These are phyloP conservation scores for Bremia lactucae DNA, from an alignment of 352 stramenopile species.

Conservation along the genomic window DNA sequence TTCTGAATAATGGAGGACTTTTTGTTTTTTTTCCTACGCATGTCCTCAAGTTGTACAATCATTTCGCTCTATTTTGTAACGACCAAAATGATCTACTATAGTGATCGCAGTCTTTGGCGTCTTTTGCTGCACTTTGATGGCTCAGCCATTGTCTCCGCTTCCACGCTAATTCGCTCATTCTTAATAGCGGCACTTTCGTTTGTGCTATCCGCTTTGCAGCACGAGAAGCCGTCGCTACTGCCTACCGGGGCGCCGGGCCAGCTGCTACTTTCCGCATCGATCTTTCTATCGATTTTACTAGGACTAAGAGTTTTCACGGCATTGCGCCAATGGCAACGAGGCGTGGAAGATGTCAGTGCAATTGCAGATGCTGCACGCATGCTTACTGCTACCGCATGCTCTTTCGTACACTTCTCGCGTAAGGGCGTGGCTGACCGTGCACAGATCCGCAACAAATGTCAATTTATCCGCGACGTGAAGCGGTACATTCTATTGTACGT, in stretches of 20 bases:
- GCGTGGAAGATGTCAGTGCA: conserved; percentile 27
- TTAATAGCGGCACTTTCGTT: conserved; percentile 15
- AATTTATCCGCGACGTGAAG: conserved; percentile 48
- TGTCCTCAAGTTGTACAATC: conserved; percentile 4
- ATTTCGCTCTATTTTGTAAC: conserved; percentile 6
- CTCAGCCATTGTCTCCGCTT: conserved; percentile 19
- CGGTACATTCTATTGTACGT: conserved; percentile 47
- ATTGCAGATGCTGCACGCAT: conserved; percentile 31
- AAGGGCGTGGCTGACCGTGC: conserved; percentile 20
- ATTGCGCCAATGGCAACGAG: conserved; percentile 34
- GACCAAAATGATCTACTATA: conserved; percentile 39
- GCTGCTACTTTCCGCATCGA: conserved; percentile 25
- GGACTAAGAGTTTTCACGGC: conserved; percentile 30
- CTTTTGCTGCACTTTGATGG: conserved; percentile 25
- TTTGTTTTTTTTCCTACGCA: conserved; percentile 4
- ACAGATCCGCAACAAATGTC: conserved; percentile 33
- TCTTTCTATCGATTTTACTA: conserved; percentile 32
- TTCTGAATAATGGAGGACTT: conserved; percentile 13
- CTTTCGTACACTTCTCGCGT: conserved; percentile 38
- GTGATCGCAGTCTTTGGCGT: conserved; percentile 26
- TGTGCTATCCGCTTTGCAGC: conserved; percentile 17
- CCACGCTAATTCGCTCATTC: conserved; percentile 19
- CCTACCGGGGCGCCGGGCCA: conserved; percentile 17
- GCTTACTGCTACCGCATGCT: conserved; percentile 27
- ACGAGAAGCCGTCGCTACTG: conserved; percentile 12